A percentile compares a stretch with the other conserved stretches of the same genome.
These are phyloP conservation scores for Colletotrichum tofieldiae DNA, from an alignment of 2,329 filamentous ascomycete genomes.

Conservation along the genomic window DNA sequence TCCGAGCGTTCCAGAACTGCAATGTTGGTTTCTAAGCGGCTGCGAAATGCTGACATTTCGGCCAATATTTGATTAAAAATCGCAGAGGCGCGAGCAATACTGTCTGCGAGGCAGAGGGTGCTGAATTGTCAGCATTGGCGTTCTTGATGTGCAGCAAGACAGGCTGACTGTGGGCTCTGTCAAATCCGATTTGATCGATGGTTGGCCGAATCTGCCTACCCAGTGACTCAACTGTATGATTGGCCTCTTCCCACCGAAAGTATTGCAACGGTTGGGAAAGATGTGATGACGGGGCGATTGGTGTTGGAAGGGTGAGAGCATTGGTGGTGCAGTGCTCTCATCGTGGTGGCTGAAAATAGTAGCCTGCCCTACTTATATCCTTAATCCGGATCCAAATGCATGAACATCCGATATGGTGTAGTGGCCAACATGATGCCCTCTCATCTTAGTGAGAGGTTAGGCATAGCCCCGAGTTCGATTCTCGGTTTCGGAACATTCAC, in stretches of 20 bases:
- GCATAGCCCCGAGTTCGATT: conserved; percentile 42
- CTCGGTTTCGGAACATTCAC: conserved; percentile 35
- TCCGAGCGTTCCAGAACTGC: conserved; percentile 14
- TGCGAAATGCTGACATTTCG: conserved; percentile 9
- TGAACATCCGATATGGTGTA: conserved; percentile 37
- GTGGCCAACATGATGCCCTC: conserved; percentile 42
- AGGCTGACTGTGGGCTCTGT: not conserved
- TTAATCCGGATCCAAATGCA: fast-evolving
- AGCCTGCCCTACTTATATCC: not conserved
- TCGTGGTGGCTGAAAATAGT: not conserved
- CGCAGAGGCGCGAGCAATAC: no score
- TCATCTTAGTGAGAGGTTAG: conserved; percentile 18
- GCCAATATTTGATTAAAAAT: not conserved
- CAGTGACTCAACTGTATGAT: not conserved
- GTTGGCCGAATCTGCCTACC: not conserved
- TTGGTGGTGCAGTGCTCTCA: no score
- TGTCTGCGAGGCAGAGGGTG: not conserved
- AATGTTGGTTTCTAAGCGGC: not conserved
- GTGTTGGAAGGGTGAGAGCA: not conserved
- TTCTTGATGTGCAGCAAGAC: not conserved
- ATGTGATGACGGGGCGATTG: not conserved
- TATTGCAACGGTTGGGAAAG: no score
- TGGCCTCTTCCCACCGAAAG: not conserved
- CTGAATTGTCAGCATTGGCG: not conserved
- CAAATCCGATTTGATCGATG: not conserved